Evolutionary conservation across 257 asterid genomes (phyloP).

Genomic region (Salvia hispanica): DNA sequence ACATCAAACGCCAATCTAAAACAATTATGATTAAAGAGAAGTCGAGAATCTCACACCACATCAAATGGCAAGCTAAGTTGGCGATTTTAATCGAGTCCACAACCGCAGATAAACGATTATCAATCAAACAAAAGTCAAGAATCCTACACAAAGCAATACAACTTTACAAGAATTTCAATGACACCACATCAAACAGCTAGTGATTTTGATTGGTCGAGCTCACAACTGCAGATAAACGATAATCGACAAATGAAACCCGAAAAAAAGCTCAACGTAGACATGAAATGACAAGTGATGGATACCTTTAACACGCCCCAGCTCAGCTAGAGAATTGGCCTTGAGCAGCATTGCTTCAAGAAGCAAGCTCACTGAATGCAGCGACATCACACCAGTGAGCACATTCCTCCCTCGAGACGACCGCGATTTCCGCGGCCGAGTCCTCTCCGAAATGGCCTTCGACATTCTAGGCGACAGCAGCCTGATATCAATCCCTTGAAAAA

Average conservation of each 20-base stretch:
- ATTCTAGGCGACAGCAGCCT: slow-evolving; percentile 65
- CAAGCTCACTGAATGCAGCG: slow-evolving; percentile 82
- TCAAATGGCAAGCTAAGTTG: too few species aligned
- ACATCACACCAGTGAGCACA: slow-evolving; percentile 60
- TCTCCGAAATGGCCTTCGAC: slow-evolving; percentile 67
- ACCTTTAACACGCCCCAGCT: slow-evolving; percentile 84
- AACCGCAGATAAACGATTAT: too few species aligned
- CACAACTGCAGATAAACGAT: not conserved
- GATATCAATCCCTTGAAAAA: slow-evolving; percentile 88
- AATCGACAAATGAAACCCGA: not conserved
- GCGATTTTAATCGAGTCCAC: too few species aligned
- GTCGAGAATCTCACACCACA: not conserved
- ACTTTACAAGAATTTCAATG: not conserved
- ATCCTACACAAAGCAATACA: not conserved
- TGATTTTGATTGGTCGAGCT: not conserved
- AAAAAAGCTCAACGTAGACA: not conserved
- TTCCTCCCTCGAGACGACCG: slow-evolving; percentile 49
- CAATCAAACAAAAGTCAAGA: too few species aligned
- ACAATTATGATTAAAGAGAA: too few species aligned
- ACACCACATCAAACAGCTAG: not conserved
- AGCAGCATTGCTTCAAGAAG: slow-evolving; percentile 86
- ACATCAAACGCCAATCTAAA: too few species aligned
- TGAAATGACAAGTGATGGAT: slow-evolving; percentile 2
- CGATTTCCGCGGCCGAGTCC: slow-evolving; percentile 55
- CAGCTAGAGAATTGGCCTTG: slow-evolving; percentile 70